Conservation (phyloP, 345 rosid species). For the Dipteronia sinensis region DNA sequence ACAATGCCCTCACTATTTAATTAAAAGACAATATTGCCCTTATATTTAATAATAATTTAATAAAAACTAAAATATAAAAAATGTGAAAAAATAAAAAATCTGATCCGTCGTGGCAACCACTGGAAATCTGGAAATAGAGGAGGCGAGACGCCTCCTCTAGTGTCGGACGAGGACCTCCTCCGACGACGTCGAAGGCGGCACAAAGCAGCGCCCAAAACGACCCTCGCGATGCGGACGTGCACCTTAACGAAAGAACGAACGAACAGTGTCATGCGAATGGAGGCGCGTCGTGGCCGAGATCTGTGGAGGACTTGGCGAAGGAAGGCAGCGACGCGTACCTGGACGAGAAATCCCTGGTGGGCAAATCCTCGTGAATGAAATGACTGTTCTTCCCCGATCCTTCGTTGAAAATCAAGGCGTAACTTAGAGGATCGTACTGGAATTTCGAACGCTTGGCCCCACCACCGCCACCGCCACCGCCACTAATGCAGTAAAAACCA, state of each 20-base stretch:
- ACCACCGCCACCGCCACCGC: slow-evolving; percentile 21
- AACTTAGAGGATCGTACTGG: slow-evolving; percentile 79
- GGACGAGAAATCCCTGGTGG: slow-evolving; percentile 46
- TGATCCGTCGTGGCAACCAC: too few relatives aligned
- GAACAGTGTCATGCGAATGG: slow-evolving; percentile 10
- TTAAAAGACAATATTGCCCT: too few relatives aligned
- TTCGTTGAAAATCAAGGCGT: slow-evolving; percentile 85
- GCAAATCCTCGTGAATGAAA: slow-evolving; percentile 34
- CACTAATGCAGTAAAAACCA: slow-evolving; percentile 27
- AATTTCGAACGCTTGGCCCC: slow-evolving; percentile 37
- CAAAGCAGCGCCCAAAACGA: too few relatives aligned
- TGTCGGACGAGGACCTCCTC: too few relatives aligned
- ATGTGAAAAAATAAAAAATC: too few relatives aligned
- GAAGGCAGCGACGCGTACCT: slow-evolving; percentile 52
- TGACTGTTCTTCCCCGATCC: slow-evolving; percentile 40
- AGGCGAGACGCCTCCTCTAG: too few relatives aligned
- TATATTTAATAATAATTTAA: too few relatives aligned
- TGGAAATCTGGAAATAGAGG: too few relatives aligned
- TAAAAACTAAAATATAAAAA: too few relatives aligned
- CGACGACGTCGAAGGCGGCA: too few relatives aligned
- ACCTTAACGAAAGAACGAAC: neutral
- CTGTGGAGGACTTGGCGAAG: slow-evolving; percentile 42
- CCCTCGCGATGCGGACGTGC: too few relatives aligned
- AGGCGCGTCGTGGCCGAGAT: slow-evolving; percentile 37
- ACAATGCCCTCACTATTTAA: too few relatives aligned